Conservation (phyloP, 305 asterid species). For the Striga hermonthica region DNA sequence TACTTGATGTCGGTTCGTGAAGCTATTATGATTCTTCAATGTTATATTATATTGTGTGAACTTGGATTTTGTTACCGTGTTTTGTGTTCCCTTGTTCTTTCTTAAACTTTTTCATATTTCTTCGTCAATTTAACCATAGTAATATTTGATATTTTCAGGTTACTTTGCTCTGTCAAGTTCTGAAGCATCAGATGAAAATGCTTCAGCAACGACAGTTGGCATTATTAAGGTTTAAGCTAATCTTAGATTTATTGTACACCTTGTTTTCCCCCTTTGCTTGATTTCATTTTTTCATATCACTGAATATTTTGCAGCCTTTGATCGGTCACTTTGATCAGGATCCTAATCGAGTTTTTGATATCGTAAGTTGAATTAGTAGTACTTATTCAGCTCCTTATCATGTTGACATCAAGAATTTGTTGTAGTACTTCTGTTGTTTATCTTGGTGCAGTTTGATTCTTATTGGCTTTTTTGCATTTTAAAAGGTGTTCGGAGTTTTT, state of each 20-base stretch:
- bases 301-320: slow-evolving; percentile 68
- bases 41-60: background rate
- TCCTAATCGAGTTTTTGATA: slow-evolving; percentile 96
- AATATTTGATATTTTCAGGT: slow-evolving; percentile 48
- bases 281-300: slow-evolving; percentile 37
- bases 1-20: background rate
- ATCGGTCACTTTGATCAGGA: slow-evolving; percentile 98
- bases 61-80: background rate
- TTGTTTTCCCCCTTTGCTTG: slow-evolving; percentile 9
- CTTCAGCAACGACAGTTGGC: slow-evolving; percentile 81
- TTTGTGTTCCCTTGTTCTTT: slow-evolving; percentile 23
- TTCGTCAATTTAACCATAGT: slow-evolving; percentile 24
- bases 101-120: slow-evolving; percentile 24
- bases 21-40: slow-evolving; percentile 11
- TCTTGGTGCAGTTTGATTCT: slow-evolving; percentile 29
- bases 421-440: slow-evolving; percentile 22
- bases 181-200: slow-evolving; percentile 53
- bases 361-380: slow-evolving; percentile 53
- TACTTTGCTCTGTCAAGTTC: slow-evolving; percentile 91
- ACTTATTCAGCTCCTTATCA: slow-evolving; percentile 8
- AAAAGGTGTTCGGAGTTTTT: slow-evolving; percentile 88
- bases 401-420: slow-evolving; percentile 9
- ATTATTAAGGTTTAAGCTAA: slow-evolving; percentile 68
- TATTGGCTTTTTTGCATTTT: slow-evolving; percentile 30
- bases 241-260: slow-evolving; percentile 19